Evolutionary conservation across 257 asterid genomes (phyloP), one percentile per base, ranked within the genome.

Genomic region (Craterostigma plantagineum): DNA sequence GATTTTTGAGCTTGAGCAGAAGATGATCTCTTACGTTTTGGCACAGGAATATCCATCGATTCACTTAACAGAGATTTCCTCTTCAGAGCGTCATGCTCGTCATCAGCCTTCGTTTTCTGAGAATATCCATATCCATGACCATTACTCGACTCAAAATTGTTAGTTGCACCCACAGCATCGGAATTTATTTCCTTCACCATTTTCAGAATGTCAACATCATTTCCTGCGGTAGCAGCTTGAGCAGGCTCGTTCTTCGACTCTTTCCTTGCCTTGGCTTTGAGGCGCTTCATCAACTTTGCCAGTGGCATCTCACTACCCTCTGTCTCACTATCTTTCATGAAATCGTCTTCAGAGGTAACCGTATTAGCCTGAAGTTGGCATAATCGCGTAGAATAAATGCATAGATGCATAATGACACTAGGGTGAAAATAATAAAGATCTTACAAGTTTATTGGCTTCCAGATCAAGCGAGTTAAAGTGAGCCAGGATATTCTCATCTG

Each of bases 261-360:
- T 23, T 23, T 23, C 30, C 30, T 23, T 47, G 61, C 81, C 71
- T 79, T 90, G 37, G 99, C 92, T 67, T 81, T 85, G 38, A 90
- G 68, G 46, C 73, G 91, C 62, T 90, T 71, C 71, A 90, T 70
- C 60, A 90, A 69, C 76, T 83, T 83, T 27, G 76, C 91, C 57
- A 90, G 59, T 33, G 99, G 94, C 79, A 90, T 69, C 67, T 90
- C 99, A 66, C 72, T 83, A 43, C 79, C 92, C 65, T 90, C 99
- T 18, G 76, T 71, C 65, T 80, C 99, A 65, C 91, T 80, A 52
- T 75, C 94, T 69, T 87, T 82, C 79, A 79, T 53, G 60, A 54
- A 51, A 43, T 79, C 91, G 46, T 77, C 91, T 51, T 75, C 99
- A 18, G 56, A 68, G 53, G 42, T 64, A 57, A 57, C 85, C 13